Conservation (phyloP, 1,139 yeast genomes). For the Hansenula lynferdii region DNA sequence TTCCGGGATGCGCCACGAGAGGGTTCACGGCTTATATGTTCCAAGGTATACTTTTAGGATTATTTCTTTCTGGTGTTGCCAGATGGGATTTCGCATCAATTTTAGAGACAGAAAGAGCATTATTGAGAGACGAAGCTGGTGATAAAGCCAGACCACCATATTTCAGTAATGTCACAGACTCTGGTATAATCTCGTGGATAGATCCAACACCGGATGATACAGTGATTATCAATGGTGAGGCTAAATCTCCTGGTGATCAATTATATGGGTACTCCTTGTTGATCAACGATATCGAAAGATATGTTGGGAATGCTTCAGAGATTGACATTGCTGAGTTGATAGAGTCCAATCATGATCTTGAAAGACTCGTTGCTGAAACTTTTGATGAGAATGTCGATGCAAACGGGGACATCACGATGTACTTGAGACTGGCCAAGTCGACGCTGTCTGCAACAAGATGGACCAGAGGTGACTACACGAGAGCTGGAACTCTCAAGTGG, state of each 20-base stretch:
- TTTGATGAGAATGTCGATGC: conserved; percentile 18
- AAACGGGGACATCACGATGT: conserved; percentile 37
- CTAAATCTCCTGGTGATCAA: conserved; percentile 13
- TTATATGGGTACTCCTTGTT: conserved; percentile 53
- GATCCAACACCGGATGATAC: not conserved
- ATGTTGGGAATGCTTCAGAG: conserved; percentile 46
- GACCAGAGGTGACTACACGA: conserved; percentile 50
- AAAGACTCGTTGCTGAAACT: conserved; percentile 23
- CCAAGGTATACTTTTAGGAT: conserved; percentile 81
- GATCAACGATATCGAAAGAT: conserved; percentile 76
- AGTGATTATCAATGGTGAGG: conserved; percentile 8
- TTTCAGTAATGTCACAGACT: conserved; percentile 33
- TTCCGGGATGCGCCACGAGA: conserved; percentile 85
- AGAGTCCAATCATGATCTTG: conserved; percentile 28
- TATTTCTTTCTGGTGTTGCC: conserved; percentile 79
- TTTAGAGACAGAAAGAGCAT: conserved; percentile 66
- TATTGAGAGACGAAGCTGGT: conserved; percentile 73
- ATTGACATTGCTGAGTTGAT: conserved; percentile 39
- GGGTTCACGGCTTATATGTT: conserved; percentile 66
- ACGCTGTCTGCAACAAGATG: conserved; percentile 34
- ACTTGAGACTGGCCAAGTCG: conserved; percentile 50
- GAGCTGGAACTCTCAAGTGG: conserved; percentile 52
- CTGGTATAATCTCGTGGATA: conserved; percentile 35
- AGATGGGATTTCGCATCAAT: conserved; percentile 94
- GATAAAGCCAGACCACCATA: conserved; percentile 56